Conservation (phyloP, 176 grass and related monocot species). For the Rhynchospora breviuscula region DNA sequence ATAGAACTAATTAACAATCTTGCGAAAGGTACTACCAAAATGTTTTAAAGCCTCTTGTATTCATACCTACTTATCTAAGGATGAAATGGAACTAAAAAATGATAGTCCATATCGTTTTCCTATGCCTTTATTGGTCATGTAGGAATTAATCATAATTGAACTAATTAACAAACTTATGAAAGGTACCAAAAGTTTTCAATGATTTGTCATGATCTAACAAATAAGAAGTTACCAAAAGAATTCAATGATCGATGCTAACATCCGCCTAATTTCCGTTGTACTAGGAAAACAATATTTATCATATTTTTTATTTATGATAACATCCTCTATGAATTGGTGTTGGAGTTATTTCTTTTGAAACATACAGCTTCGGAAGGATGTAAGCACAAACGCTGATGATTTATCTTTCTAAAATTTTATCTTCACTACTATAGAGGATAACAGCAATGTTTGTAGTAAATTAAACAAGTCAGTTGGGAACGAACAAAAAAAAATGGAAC, state of each 20-base stretch:
- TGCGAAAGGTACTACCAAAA: no score
- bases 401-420: neutral
- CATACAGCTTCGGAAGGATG: neutral
- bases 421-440: neutral
- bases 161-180: neutral
- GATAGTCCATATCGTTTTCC: neutral
- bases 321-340: no score
- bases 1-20: no score
- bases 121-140: neutral
- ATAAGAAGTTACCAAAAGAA: neutral
- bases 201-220: no score
- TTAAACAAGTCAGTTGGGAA: neutral
- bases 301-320: no score
- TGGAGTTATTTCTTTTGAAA: no score
- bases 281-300: no score
- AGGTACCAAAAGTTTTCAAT: no score
- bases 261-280: neutral
- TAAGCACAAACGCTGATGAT: neutral
- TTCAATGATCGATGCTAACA: neutral
- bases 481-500: neutral
- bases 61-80: neutral
- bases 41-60: neutral
- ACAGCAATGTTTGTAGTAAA: neutral
- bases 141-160: neutral
- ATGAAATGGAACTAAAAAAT: neutral